These are phyloP conservation scores for Daldinia bambusicola DNA, from an alignment of 495 filamentous ascomycete species.

Conservation along the genomic window DNA sequence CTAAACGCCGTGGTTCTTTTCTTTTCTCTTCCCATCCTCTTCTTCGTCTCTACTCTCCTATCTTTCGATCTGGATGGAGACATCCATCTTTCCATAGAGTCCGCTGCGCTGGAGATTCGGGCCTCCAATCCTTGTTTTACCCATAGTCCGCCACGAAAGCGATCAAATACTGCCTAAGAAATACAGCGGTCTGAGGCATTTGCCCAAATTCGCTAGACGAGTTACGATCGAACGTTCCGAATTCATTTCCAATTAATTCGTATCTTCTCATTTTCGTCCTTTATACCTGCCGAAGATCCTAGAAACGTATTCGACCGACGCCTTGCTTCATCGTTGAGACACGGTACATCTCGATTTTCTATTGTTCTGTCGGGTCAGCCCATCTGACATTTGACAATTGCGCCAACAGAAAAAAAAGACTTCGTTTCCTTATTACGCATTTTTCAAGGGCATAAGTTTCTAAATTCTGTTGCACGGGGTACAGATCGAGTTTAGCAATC, in stretches of 20 bases:
- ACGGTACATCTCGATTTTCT: conserved; percentile 18
- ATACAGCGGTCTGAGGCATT: conserved; percentile 47
- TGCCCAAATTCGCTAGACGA: conserved; percentile 46
- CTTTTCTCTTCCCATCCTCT: conserved; percentile 26
- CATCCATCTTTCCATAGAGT: conserved; percentile 46
- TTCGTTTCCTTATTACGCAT: conserved; percentile 47
- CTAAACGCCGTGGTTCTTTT: conserved; percentile 39
- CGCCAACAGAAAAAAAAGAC: conserved; percentile 22
- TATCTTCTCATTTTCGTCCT: conserved; percentile 29
- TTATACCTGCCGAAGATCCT: conserved; percentile 15
- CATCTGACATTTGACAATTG: conserved; percentile 20
- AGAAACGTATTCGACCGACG: conserved; percentile 30
- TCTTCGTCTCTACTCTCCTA: conserved; percentile 40
- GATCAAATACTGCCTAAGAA: conserved; percentile 10
- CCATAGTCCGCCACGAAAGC: conserved; percentile 19
- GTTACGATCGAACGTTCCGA: conserved; percentile 42
- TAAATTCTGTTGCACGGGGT: conserved; percentile 16
- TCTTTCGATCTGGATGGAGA: conserved; percentile 47
- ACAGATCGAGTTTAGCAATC: conserved; percentile 22
- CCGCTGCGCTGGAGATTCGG: conserved; percentile 53
- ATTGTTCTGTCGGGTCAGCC: conserved; percentile 15
- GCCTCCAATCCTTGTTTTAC: conserved; percentile 47
- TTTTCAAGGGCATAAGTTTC: conserved; percentile 39
- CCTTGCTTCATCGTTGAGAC: conserved; percentile 21
- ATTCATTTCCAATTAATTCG: conserved; percentile 35